These are phyloP conservation scores for Coleophoma eucalyptorum DNA, from an alignment of 2,329 filamentous ascomycete genomes.

Conservation along the genomic window DNA sequence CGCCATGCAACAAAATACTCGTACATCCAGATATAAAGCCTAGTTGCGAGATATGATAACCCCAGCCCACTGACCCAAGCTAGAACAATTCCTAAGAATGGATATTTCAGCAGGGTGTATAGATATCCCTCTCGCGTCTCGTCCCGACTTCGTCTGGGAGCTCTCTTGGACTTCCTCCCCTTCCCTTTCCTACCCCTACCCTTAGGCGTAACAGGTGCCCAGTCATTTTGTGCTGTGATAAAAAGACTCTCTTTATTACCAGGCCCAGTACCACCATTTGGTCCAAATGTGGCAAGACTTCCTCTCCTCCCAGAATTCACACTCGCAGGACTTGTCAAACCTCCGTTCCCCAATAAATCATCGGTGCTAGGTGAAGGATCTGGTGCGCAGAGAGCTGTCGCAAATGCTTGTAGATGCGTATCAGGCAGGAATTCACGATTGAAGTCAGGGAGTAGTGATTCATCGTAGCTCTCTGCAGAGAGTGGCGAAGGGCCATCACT, in stretches of 20 bases:
- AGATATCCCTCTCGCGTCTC: slow-evolving; percentile 93
- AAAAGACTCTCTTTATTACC: slow-evolving; percentile 38
- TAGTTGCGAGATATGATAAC: slow-evolving; percentile 72
- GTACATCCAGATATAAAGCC: slow-evolving; percentile 88
- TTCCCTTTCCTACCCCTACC: slow-evolving; percentile 35
- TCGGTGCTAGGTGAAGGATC: slow-evolving; percentile 64
- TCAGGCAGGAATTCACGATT: slow-evolving; percentile 72
- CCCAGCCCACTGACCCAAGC: slow-evolving; percentile 76
- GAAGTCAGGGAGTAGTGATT: slow-evolving; percentile 69
- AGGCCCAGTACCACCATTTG: neutral
- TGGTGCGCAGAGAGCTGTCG: slow-evolving; percentile 76
- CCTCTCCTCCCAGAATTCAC: slow-evolving; percentile 4
- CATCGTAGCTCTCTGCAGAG: slow-evolving; percentile 65
- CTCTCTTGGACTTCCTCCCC: slow-evolving; percentile 10
- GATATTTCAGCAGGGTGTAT: slow-evolving; percentile 89
- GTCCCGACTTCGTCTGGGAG: slow-evolving; percentile 60
- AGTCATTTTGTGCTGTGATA: slow-evolving; percentile 91
- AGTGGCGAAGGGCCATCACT: slow-evolving; percentile 51
- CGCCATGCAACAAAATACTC: slow-evolving; percentile 91
- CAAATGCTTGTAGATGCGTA: slow-evolving; percentile 74
- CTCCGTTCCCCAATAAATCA: slow-evolving; percentile 32
- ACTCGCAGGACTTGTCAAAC: slow-evolving; percentile 6
- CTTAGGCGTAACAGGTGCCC: slow-evolving; percentile 72
- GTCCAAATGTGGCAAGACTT: neutral
- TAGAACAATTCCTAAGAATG: slow-evolving; percentile 74